Evolutionary conservation across 805 yeast genomes (phyloP).

Genomic region (Ogataea pini): DNA sequence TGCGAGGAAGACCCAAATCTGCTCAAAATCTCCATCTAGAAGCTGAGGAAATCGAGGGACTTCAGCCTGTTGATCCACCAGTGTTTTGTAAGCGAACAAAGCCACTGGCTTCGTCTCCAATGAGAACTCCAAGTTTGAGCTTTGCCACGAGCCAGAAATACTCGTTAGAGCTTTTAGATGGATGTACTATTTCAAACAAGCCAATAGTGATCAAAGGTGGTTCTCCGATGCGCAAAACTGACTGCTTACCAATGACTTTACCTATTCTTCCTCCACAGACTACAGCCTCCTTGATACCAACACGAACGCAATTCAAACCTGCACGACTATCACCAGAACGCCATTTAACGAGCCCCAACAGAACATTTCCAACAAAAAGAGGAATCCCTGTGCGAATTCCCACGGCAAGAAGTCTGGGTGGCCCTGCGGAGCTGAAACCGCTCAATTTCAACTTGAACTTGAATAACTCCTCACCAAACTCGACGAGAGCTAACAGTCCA

Average conservation of each 20-base stretch:
- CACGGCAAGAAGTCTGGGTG: neutral
- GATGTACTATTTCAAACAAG: slow-evolving; percentile 26
- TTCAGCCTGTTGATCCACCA: slow-evolving; percentile 20
- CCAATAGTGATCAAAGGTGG: slow-evolving; percentile 34
- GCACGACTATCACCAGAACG: slow-evolving; percentile 12
- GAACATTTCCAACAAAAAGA: neutral
- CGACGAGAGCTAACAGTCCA: neutral
- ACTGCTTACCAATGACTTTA: too few species aligned
- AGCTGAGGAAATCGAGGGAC: neutral
- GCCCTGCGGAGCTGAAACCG: slow-evolving; percentile 11
- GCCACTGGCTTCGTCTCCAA: neutral
- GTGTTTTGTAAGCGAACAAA: slow-evolving; percentile 9
- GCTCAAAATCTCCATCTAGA: slow-evolving; percentile 1
- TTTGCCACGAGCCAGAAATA: slow-evolving; percentile 3
- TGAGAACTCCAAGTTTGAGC: neutral
- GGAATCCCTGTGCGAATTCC: slow-evolving; percentile 2
- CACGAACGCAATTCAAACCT: slow-evolving; percentile 10
- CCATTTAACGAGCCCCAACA: neutral
- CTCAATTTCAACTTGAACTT: slow-evolving; percentile 11
- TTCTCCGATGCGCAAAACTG: slow-evolving; percentile 24
- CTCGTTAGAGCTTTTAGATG: slow-evolving; percentile 11
- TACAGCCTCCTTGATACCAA: slow-evolving; percentile 6
- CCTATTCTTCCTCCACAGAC: slow-evolving; percentile 4
- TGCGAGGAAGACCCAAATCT: slow-evolving; percentile 8
- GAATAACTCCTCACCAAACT: slow-evolving; percentile 9